Evolutionary conservation across 768 basidiomycete genomes (phyloP), one percentile per base, ranked within the genome.

Genomic region (Rhodocollybia butyracea): DNA sequence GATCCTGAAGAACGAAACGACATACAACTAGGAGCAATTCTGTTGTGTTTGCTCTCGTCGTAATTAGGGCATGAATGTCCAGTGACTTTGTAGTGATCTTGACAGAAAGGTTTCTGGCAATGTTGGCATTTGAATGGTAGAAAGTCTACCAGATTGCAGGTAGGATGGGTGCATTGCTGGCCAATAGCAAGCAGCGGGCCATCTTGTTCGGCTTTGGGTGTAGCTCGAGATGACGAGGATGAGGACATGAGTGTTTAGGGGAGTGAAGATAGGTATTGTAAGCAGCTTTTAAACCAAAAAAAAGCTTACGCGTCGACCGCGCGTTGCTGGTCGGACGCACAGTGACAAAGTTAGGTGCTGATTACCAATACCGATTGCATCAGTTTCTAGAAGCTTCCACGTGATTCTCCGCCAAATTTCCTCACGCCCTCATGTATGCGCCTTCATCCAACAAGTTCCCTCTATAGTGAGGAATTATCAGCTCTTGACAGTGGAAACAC

Each of bases 81-180:
- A 17, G 78, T 72, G 12, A 86, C 87, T 58, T 79, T 80, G 73
- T 86, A 93, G 64, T 94, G 91, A 12, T 91, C 87, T 39, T 83
- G 82, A 61, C 92, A 94, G 72, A 84, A 94, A 0, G 77, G 74
- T 15, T 76, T 68, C 13, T 76, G 64, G 67, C 91, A 94, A 63
- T 91, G 89, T 47, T 89, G 85, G 67, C 91, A 94, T 70, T 86
- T 88, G 77, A 93, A 88, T 0, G 91, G 91, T 11, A 94, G 74
- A 61, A 92, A 93, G 74, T 94, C 91, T 64, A 92, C 79, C 59
- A 89, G 78, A 27, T 76, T 69, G 70, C 91, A 94, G 1, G 80
- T 70, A 0, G 79, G 66, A 48, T 82, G 76, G 13, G 86, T 82
- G 70, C 91, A 94, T 62, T 89, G 86, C 55, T 81, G 78, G 6